Base-by-base conservation (phyloP, 208 protist species). In the Leishmania arabica region DNA sequence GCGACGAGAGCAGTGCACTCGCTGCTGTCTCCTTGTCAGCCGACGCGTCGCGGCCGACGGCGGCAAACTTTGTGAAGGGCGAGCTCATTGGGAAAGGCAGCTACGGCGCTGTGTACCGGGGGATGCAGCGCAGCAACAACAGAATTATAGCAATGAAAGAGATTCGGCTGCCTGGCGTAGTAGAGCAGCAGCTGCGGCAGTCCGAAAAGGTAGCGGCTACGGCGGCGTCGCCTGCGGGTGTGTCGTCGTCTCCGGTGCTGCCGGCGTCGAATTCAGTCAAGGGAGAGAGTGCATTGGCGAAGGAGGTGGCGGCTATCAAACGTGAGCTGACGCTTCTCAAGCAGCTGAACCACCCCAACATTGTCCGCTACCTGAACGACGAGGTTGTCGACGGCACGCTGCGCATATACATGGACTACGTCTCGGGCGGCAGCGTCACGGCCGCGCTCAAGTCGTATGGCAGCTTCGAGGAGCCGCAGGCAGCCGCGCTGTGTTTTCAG, bases 321-420 rank as follows among this genome's bases (percentile, higher is more conserved):
- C 86, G 84, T 45, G 96, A 99, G 82, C 81, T 99, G 76, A 85
- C 70, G 34, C 40, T 98, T 54, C 83, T 98, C 75, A 85, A 91
- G 78, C 84, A 94, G 75, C 86, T 99, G 45, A 82, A 90, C 69
- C 97, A 99, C 87, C 94, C 91, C 21, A 97, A 98, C 88, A 98
- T 98, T 75, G 95, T 98, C 11, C 84, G 91, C 70, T 98, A 91
- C 82, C 88, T 96, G 42, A 97, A 95, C 72, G 86, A 93, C 53
- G 92, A 98, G 72, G 83, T 89, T 19, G 89, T 93, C 72, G 89
- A 94, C 56, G 87, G 81, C 13, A 89, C 66, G 72, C 83, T 97
- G 47, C 94, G 94, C 47, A 98, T 99, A 45, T 99, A 97, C 89
- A 93, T 98, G 87, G 97, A 99, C 76, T 98, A 94, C 81, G 91